These are phyloP conservation scores for Penicillium robsamsonii DNA, from an alignment of 495 filamentous ascomycete species.

Conservation along the genomic window DNA sequence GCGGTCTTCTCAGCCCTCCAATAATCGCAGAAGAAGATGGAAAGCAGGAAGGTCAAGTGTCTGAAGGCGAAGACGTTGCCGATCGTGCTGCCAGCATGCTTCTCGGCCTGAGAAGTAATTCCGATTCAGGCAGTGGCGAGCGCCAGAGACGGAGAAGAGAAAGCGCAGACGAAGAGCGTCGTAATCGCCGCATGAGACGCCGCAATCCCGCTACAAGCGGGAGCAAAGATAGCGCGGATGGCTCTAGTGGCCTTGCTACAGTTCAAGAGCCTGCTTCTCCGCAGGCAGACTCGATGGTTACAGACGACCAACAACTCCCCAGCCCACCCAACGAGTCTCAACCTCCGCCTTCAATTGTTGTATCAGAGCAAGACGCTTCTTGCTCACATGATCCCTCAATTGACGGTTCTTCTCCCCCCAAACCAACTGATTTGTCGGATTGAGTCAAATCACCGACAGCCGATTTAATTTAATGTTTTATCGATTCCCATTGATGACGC, in stretches of 20 bases:
- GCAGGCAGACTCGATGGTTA: constrained; percentile 22
- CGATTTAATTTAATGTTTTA: constrained; percentile 43
- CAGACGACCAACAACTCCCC: constrained; percentile 26
- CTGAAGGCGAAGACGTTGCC: constrained; percentile 71
- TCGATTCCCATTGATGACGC: constrained; percentile 36
- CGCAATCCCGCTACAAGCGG: constrained; percentile 48
- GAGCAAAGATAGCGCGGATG: constrained; percentile 49
- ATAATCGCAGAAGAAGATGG: constrained; percentile 37
- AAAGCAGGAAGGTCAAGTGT: constrained; percentile 42
- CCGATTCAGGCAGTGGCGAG: constrained; percentile 52
- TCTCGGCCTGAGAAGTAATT: constrained; percentile 71
- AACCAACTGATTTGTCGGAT: constrained; percentile 34
- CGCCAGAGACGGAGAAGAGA: constrained; percentile 62
- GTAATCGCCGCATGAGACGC: constrained; percentile 57
- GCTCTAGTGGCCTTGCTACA: constrained; percentile 30
- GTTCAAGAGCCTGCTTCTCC: constrained; percentile 36
- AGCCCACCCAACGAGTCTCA: constrained; percentile 31
- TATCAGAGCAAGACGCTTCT: constrained; percentile 34
- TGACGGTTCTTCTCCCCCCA: constrained; percentile 28
- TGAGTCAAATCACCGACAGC: constrained; percentile 15
- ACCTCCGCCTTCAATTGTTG: constrained; percentile 39
- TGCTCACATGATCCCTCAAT: constrained; percentile 21
- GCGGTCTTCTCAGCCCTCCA: constrained; percentile 41
- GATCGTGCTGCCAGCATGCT: constrained; percentile 79
- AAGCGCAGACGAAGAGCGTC: constrained; percentile 68